Evolutionary conservation across 345 rosid species (phyloP), one percentile per base, ranked within the genome.

Genomic region (Euclidium syriacum): DNA sequence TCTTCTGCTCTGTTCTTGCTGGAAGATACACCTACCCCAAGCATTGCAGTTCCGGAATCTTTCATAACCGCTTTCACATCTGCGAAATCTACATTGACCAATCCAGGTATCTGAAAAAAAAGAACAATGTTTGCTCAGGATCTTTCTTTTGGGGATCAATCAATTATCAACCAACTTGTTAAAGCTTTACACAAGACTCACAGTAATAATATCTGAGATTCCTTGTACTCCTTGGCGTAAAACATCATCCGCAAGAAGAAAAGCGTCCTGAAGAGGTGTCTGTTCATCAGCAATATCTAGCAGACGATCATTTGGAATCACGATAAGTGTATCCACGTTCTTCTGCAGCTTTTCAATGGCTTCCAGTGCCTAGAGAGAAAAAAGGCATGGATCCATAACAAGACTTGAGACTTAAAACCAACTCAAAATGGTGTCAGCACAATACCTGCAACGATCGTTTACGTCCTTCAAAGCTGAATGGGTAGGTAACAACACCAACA

Each of bases 161-260:
- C 47, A 47, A 51, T 50, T 58, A 44, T 27, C 24, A 48, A 48
- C 29, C 27, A 49, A 16, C 58, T 40, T 57, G 70, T 25, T 40
- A 55, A n/a, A 5, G 41, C 8, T 30, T 16, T 19, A 39, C 3
- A 64, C 52, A 64, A 30, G 40, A 80, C 92, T 72, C 63, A 92
- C 98, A 35, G 94, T 92, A 59, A 92, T 92, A 58, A 92, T 92
- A 77, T 92, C 98, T 5, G 97, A 89, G 59, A 92, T 92, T 77
- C 98, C 98, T 77, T 92, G 98, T 39, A 92, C 98, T n/a, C 98
- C 98, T 78, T 92, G 98, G 52, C 96, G 91, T 57, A 92, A 74
- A 62, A 92, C 98, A 77, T 92, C 96, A 77, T 87, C 98, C 17
- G 97, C 99, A 27, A 94, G 99, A 68, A 94, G 91, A 75, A 94